Conservation (phyloP, 805 yeast species). For the Barnettozyma sucrosica region DNA sequence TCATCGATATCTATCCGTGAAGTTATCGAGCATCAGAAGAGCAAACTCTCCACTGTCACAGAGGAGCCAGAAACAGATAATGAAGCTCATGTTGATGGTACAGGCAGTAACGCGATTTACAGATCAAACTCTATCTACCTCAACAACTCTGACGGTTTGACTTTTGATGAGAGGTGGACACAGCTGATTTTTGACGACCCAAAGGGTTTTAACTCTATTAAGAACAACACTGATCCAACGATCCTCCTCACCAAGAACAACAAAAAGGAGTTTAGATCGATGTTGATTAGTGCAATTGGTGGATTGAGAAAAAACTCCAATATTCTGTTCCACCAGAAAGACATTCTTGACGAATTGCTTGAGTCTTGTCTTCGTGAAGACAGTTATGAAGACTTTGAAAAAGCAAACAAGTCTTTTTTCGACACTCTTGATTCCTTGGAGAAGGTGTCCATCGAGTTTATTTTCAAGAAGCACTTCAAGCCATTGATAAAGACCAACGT, state of each 20-base stretch:
- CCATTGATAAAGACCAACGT: conserved; percentile 17
- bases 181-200: conserved; percentile 31
- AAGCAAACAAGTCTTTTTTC: conserved; percentile 8
- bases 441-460: conserved; percentile 25
- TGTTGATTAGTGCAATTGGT: conserved; percentile 37
- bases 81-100: background rate
- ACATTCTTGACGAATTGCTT: conserved; percentile 12
- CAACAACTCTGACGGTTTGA: conserved; percentile 16
- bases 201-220: conserved; percentile 29
- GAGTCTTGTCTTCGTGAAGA: conserved; percentile 10
- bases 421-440: conserved; percentile 19
- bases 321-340: conserved; percentile 16
- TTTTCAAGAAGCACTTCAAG: conserved; percentile 21
- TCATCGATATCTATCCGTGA: conserved; percentile 23
- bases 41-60: background rate
- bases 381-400: conserved; percentile 11
- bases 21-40: conserved; percentile 10
- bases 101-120: conserved; percentile 9
- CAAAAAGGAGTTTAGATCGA: conserved; percentile 15
- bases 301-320: conserved; percentile 36
- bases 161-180: conserved; percentile 8
- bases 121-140: conserved; percentile 22
- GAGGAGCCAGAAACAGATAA: conserved; percentile 2
- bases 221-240: conserved; percentile 34
- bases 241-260: conserved; percentile 20